phyloP scores from a whole-genome alignment of 1,284 basidiomycete genomes.

The Serendipita sp. region DNA sequence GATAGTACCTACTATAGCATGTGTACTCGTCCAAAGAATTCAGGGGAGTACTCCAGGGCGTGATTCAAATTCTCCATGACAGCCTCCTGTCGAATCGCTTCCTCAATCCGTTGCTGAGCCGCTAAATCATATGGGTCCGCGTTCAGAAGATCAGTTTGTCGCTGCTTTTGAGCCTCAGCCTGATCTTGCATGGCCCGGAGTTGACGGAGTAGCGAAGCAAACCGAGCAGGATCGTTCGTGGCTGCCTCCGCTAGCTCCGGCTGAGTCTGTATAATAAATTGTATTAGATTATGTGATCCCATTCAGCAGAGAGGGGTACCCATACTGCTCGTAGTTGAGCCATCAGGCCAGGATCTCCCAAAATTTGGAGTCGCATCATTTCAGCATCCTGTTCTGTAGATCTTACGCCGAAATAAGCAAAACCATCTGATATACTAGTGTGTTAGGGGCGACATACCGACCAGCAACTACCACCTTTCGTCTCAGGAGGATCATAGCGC shows the following conservation, averaged over 20 bases:
- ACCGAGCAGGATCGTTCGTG: conserved; percentile 49
- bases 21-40: conserved; percentile 84
- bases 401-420: conserved; percentile 23
- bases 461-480: conserved; percentile 47
- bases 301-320: not conserved
- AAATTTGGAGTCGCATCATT: conserved; percentile 75
- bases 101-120: conserved; percentile 86
- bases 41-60: conserved; percentile 84
- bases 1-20: conserved; percentile 76
- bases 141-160: conserved; percentile 57
- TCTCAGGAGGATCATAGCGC: conserved; percentile 53
- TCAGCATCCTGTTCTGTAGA: conserved; percentile 68
- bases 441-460: conserved; percentile 30
- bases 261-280: conserved; percentile 35
- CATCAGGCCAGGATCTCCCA: conserved; percentile 75
- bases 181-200: conserved; percentile 43
- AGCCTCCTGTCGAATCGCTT: conserved; percentile 79
- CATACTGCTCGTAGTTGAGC: conserved; percentile 54
- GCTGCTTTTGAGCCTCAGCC: conserved; percentile 40
- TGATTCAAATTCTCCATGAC: conserved; percentile 86
- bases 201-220: conserved; percentile 58
- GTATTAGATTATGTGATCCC: conserved; percentile 7
- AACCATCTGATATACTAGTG: not conserved
- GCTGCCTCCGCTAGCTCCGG: conserved; percentile 71
- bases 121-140: conserved; percentile 84